Percentiles rank a stretch among this genome's conserved stretches.
phyloP scores from a whole-genome alignment of 2,329 filamentous ascomycete genomes.

The Venturia nashicola region DNA sequence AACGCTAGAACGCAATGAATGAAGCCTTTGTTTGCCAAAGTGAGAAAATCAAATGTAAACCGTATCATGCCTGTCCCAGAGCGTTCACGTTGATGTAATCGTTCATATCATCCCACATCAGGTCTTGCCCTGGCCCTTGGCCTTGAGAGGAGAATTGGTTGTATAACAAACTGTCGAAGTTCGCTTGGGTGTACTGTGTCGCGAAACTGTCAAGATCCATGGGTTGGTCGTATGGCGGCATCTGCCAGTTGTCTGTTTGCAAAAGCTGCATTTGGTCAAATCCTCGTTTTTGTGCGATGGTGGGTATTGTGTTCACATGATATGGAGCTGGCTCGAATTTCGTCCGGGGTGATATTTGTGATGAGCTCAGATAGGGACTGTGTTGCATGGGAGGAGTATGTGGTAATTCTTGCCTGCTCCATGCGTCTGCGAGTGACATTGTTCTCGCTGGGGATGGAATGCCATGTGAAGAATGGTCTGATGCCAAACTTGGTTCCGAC shows the following conservation, averaged over 20 bases:
- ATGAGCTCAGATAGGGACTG: background rate
- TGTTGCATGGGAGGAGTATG: conserved; percentile 17
- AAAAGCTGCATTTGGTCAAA: background rate
- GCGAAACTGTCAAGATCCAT: background rate
- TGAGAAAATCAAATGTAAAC: background rate
- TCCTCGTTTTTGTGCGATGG: background rate
- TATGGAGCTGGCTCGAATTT: background rate
- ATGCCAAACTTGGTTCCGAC: conserved; percentile 40
- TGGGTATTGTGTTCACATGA: background rate
- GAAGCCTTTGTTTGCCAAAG: background rate
- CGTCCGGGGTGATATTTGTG: background rate
- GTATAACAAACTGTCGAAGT: background rate
- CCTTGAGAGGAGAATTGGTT: background rate
- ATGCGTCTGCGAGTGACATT: conserved; percentile 19
- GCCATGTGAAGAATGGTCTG: conserved; percentile 24
- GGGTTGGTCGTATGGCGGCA: background rate
- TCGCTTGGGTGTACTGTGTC: background rate
- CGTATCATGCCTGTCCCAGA: background rate
- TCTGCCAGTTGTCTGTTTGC: background rate
- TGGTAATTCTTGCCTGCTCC: conserved; percentile 21
- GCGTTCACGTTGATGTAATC: background rate
- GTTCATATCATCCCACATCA: background rate
- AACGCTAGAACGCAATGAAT: conserved; percentile 1
- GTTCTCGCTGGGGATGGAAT: conserved; percentile 21
- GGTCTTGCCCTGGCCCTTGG: background rate